phyloP scores from a whole-genome alignment of 1,284 basidiomycete genomes.

The Pascua sp. region DNA sequence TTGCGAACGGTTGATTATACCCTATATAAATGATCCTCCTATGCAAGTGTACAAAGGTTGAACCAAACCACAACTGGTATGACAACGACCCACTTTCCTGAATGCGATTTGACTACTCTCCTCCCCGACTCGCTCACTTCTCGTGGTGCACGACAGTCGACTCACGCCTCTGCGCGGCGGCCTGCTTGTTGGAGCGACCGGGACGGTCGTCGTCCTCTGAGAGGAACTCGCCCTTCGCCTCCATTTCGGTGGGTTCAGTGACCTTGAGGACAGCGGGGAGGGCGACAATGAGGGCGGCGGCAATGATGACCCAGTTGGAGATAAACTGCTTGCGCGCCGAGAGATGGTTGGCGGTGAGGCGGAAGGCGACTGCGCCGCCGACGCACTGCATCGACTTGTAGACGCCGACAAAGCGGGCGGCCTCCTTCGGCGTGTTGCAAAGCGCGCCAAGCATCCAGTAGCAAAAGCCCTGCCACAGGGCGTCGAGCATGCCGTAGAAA shows the following conservation, averaged over 20 bases:
- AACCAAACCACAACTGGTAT: no score
- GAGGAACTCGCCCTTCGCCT: slow-evolving; percentile 14
- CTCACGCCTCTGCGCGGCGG: background rate
- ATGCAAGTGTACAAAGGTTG: no score
- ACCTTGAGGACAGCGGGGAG: slow-evolving; percentile 18
- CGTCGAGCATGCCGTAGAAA: slow-evolving; percentile 39
- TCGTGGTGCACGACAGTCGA: no score
- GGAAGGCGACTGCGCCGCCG: slow-evolving; percentile 18
- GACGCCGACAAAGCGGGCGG: slow-evolving; percentile 22
- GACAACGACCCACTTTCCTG: no score
- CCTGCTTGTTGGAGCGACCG: slow-evolving; percentile 7
- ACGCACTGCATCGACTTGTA: slow-evolving; percentile 25
- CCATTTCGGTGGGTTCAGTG: slow-evolving; percentile 20
- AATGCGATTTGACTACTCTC: no score
- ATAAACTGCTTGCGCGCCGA: slow-evolving; percentile 20
- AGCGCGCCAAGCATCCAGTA: slow-evolving; percentile 33
- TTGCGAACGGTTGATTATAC: no score
- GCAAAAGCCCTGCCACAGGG: slow-evolving; percentile 39
- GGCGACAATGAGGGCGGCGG: slow-evolving; percentile 15
- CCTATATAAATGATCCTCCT: no score
- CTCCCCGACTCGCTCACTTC: no score
- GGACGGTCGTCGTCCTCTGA: slow-evolving; percentile 16
- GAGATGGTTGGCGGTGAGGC: slow-evolving; percentile 19
- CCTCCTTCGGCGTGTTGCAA: slow-evolving; percentile 23
- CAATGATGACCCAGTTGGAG: slow-evolving; percentile 24